Evolutionary conservation across 371 early-diverging fungal species (phyloP).

Genomic region (Gilbertella persicaria): DNA sequence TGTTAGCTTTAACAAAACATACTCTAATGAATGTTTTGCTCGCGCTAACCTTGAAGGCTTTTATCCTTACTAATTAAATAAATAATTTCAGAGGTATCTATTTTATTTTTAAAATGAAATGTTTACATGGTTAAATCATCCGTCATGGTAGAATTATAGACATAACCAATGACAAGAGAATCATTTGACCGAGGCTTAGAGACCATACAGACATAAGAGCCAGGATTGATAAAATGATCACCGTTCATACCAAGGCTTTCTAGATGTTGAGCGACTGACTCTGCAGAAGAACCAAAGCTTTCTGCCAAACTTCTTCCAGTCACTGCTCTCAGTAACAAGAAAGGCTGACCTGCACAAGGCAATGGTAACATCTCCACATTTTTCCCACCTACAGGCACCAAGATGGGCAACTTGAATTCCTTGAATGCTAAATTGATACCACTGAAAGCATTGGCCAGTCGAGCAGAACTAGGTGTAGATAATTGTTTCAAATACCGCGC

Average conservation of each 20-base stretch:
- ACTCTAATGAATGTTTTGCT: too few species aligned
- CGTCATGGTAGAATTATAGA: constrained; percentile 9
- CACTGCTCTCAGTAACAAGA: constrained; percentile 20
- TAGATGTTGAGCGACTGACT: constrained; percentile 9
- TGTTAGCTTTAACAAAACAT: too few species aligned
- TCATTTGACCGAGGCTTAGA: neutral
- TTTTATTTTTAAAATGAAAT: too few species aligned
- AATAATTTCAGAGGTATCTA: too few species aligned
- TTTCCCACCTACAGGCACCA: constrained; percentile 12
- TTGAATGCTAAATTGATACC: constrained; percentile 6
- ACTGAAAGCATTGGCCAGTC: constrained; percentile 13
- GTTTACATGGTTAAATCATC: too few species aligned
- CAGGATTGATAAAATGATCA: constrained; percentile 18
- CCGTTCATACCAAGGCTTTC: constrained; percentile 21
- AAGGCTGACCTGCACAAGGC: constrained; percentile 25
- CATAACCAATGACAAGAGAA: constrained; percentile 6
- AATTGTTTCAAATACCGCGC: constrained; percentile 25
- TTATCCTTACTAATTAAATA: too few species aligned
- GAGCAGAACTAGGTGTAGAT: neutral
- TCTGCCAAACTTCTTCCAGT: constrained; percentile 14
- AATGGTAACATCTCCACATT: neutral
- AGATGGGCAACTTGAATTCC: constrained; percentile 8
- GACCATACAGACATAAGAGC: constrained; percentile 22
- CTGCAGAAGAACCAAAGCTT: constrained; percentile 20
- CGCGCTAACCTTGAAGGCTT: too few species aligned